A percentile compares a stretch with the other conserved stretches of the same genome.
Evolutionary conservation across 441 rosid genomes (phyloP).

Genomic region (Raphanus hybrid): DNA sequence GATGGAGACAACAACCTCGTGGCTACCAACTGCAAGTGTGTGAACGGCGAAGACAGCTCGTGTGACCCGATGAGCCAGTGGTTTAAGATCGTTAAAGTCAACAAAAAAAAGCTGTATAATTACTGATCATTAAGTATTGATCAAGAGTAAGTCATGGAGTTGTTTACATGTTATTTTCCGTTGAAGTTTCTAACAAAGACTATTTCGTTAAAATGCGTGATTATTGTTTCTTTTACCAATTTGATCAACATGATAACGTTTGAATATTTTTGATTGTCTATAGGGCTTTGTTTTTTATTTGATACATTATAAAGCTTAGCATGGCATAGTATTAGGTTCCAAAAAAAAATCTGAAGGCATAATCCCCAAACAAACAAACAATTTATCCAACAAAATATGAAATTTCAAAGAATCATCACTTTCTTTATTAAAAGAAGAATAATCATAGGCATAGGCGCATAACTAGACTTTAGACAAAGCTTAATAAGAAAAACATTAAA

Average conservation of each 20-base stretch:
- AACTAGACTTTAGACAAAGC: not conserved
- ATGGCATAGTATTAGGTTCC: not conserved
- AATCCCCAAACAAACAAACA: not conserved
- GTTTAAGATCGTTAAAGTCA: slow-evolving; percentile 85
- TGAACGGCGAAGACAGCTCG: slow-evolving; percentile 51
- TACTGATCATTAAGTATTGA: slow-evolving; percentile 50
- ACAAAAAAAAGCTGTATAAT: slow-evolving; percentile 43
- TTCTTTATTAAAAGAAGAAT: not conserved
- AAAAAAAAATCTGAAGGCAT: not conserved
- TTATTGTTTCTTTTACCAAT: not conserved
- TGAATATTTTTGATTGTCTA: not conserved
- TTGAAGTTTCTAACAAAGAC: slow-evolving; percentile 35
- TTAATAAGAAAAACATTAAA: slow-evolving; percentile 1
- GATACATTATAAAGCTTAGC: not conserved
- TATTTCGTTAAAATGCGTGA: not conserved
- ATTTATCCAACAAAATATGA: not conserved
- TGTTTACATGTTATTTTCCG: slow-evolving; percentile 68
- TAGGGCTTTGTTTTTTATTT: not conserved
- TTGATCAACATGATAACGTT: not conserved
- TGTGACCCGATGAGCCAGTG: slow-evolving; percentile 89
- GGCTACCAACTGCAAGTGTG: slow-evolving; percentile 65
- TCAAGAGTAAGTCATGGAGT: slow-evolving; percentile 13
- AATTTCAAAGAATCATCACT: not conserved
- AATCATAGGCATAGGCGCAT: not conserved
- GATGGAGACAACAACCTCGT: slow-evolving; percentile 55